These are phyloP conservation scores for Meira nashicola DNA, from an alignment of 1,284 basidiomycete genomes.

Conservation along the genomic window DNA sequence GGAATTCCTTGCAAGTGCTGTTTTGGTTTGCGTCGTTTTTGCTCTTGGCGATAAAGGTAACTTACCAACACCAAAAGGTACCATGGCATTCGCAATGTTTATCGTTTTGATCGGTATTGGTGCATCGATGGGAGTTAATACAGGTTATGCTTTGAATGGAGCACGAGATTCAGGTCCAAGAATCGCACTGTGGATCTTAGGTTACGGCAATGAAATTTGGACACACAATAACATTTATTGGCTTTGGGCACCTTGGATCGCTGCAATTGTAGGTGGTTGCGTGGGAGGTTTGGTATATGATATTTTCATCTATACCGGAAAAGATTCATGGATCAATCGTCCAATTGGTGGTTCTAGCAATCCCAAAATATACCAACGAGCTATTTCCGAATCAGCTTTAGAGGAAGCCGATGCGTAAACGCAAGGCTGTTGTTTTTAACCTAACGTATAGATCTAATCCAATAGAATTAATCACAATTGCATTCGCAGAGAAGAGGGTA, in stretches of 20 bases:
- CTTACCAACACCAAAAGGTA: conserved; percentile 57
- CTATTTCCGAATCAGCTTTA: no score
- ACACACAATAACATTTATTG: conserved; percentile 65
- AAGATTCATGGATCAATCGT: conserved; percentile 47
- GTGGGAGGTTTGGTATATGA: conserved; percentile 51
- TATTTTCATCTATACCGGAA: conserved; percentile 50
- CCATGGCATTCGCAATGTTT: conserved; percentile 60
- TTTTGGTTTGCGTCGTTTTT: conserved; percentile 37
- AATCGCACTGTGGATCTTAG: conserved; percentile 61
- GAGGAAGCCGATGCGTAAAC: no score
- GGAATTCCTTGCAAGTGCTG: conserved; percentile 35
- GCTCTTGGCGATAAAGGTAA: conserved; percentile 53
- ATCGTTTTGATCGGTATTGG: conserved; percentile 61
- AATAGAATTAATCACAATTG: no score
- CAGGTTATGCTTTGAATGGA: conserved; percentile 63
- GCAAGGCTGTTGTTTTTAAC: no score
- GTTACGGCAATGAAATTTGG: conserved; percentile 59
- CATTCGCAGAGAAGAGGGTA: no score
- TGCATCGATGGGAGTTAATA: conserved; percentile 61
- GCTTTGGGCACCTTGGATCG: conserved; percentile 64
- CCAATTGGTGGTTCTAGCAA: conserved; percentile 12
- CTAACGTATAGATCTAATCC: no score
- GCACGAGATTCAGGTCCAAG: conserved; percentile 65
- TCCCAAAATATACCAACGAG: no score
- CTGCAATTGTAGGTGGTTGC: conserved; percentile 45